phyloP scores from a whole-genome alignment of 768 basidiomycete species.

The Tulasnella sp. region DNA sequence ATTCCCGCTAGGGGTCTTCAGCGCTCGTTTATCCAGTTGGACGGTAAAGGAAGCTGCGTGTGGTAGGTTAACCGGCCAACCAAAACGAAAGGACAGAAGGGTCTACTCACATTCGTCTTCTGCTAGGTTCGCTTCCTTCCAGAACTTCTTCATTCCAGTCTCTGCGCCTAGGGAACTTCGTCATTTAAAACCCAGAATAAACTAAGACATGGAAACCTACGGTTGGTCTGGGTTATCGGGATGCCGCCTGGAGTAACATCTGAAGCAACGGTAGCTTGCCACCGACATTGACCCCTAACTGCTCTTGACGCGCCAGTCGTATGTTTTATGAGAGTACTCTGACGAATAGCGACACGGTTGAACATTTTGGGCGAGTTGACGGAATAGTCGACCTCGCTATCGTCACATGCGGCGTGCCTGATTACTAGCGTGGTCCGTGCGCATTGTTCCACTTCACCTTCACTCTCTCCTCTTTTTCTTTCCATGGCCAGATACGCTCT shows the following conservation, averaged over 20 bases:
- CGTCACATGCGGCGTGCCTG: too few relatives aligned
- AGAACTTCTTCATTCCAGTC: constrained; percentile 78
- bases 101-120: constrained; percentile 19
- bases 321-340: too few relatives aligned
- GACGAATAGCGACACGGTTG: too few relatives aligned
- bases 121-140: constrained; percentile 84
- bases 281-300: too few relatives aligned
- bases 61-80: background rate
- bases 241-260: too few relatives aligned
- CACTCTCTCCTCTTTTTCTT: background rate
- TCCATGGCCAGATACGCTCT: background rate
- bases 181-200: background rate
- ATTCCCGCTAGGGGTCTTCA: constrained; percentile 85
- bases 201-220: constrained; percentile 2
- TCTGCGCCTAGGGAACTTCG: constrained; percentile 55
- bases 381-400: too few relatives aligned
- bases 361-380: too few relatives aligned
- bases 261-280: too few relatives aligned
- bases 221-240: constrained; percentile 16
- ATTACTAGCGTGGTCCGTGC: too few relatives aligned
- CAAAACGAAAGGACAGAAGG: background rate
- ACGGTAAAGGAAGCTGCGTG: constrained; percentile 36
- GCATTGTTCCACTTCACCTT: too few relatives aligned
- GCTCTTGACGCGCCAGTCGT: too few relatives aligned
- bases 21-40: constrained; percentile 68